phyloP scores from a whole-genome alignment of 108 stramenopile genomes.

The Fragilaria radians region DNA sequence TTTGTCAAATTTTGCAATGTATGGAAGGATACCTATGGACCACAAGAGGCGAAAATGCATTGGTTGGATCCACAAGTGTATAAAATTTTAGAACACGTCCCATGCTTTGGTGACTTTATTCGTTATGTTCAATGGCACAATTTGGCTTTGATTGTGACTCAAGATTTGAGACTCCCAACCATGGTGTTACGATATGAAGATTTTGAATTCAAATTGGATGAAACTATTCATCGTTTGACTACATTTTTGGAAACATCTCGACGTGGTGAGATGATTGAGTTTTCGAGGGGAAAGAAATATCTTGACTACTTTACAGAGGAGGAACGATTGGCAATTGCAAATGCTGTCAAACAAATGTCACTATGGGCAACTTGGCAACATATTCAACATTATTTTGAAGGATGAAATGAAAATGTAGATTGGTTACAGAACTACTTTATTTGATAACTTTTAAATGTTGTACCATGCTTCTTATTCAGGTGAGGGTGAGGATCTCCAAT shows the following conservation, averaged over 20 bases:
- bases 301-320: too few relatives aligned
- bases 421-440: too few relatives aligned
- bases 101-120: conserved; percentile 62
- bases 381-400: too few relatives aligned
- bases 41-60: conserved; percentile 9
- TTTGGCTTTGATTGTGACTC: conserved; percentile 8
- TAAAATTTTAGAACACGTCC: conserved; percentile 18
- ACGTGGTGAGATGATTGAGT: too few relatives aligned
- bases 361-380: too few relatives aligned
- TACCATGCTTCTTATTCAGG: too few relatives aligned
- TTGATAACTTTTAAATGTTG: too few relatives aligned
- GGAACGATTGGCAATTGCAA: too few relatives aligned
- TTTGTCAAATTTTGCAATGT: conserved; percentile 52
- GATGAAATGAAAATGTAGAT: too few relatives aligned
- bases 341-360: too few relatives aligned
- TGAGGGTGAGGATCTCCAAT: too few relatives aligned
- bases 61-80: conserved; percentile 14
- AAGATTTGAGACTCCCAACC: conserved; percentile 26
- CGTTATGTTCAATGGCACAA: conserved; percentile 71
- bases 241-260: conserved; percentile 34
- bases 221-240: conserved; percentile 28
- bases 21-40: conserved; percentile 21
- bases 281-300: too few relatives aligned
- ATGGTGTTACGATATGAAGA: conserved; percentile 52
- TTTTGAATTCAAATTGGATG: conserved; percentile 35